Conservation (phyloP, 352 stramenopile species). For the Pythium dissimile region DNA sequence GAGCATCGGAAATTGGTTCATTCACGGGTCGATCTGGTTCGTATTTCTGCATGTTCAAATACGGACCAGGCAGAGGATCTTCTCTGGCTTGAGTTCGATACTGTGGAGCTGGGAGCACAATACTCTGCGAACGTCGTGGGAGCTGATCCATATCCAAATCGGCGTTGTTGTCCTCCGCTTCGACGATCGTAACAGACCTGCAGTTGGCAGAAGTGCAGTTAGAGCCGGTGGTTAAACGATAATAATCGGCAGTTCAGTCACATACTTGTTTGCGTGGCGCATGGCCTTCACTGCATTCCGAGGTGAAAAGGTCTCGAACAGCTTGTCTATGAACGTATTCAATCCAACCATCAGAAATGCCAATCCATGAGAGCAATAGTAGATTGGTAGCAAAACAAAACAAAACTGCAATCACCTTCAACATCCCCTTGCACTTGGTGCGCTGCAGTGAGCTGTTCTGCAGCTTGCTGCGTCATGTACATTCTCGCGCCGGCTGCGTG, state of each 20-base stretch:
- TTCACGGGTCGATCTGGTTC: neutral
- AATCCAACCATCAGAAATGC: no score
- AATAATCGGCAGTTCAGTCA: neutral
- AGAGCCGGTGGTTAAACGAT: neutral
- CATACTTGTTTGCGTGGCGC: conserved; percentile 41
- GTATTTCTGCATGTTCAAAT: conserved; percentile 1
- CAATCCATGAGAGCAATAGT: neutral
- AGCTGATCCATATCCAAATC: conserved; percentile 4
- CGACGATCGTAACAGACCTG: conserved; percentile 16
- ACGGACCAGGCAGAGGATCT: conserved; percentile 9
- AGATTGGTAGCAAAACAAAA: neutral
- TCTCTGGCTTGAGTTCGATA: neutral
- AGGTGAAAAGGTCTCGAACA: conserved; percentile 68
- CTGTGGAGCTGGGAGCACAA: conserved; percentile 4
- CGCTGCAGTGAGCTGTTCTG: conserved; percentile 31
- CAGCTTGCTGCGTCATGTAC: conserved; percentile 50
- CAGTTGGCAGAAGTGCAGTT: neutral
- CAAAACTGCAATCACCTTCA: conserved; percentile 23
- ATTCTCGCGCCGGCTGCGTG: conserved; percentile 50
- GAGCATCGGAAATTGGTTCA: neutral
- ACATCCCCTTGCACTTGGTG: conserved; percentile 36
- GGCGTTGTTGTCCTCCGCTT: conserved; percentile 5
- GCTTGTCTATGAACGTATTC: conserved; percentile 27
- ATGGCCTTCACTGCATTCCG: conserved; percentile 36
- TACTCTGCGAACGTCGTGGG: conserved; percentile 5